phyloP scores from a whole-genome alignment of 768 basidiomycete species.

The Roridomyces roridus region DNA sequence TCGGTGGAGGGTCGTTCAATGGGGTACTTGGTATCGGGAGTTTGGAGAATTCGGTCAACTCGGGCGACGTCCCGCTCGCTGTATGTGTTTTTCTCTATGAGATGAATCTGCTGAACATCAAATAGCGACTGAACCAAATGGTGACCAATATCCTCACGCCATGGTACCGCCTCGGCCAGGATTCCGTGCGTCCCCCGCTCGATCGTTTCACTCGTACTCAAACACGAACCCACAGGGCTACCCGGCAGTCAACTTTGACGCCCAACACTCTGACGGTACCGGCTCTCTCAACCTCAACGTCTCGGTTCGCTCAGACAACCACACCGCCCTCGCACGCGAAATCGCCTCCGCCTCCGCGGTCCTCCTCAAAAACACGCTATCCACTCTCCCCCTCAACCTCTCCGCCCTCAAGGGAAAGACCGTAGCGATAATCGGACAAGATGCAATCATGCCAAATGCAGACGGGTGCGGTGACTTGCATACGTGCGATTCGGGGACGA shows the following conservation, averaged over 20 bases:
- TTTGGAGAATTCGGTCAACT: constrained; percentile 41
- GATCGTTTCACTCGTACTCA: constrained; percentile 1
- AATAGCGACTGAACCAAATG: constrained; percentile 52
- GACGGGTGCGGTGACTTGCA: constrained; percentile 53
- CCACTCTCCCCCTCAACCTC: constrained; percentile 36
- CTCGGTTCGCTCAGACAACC: constrained; percentile 46
- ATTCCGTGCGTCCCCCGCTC: constrained; percentile 38
- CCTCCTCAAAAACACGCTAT: constrained; percentile 62
- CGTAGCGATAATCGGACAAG: constrained; percentile 65
- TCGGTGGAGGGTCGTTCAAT: constrained; percentile 40
- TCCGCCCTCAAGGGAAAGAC: constrained; percentile 35
- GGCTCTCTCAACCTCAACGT: constrained; percentile 50
- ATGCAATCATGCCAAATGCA: constrained; percentile 55
- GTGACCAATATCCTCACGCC: constrained; percentile 50
- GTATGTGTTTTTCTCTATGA: constrained; percentile 21
- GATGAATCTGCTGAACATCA: not conserved
- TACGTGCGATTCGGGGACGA: constrained; percentile 60
- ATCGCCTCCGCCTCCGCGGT: constrained; percentile 72
- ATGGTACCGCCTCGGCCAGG: constrained; percentile 54
- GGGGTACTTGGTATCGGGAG: constrained; percentile 32
- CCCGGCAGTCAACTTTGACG: constrained; percentile 52
- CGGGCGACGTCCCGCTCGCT: constrained; percentile 37
- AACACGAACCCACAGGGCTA: constrained; percentile 38
- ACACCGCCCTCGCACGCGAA: constrained; percentile 60
- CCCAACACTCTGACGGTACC: constrained; percentile 50